Base-by-base conservation (phyloP, 257 asterid species). In the Ajuga chamaepitys region DNA sequence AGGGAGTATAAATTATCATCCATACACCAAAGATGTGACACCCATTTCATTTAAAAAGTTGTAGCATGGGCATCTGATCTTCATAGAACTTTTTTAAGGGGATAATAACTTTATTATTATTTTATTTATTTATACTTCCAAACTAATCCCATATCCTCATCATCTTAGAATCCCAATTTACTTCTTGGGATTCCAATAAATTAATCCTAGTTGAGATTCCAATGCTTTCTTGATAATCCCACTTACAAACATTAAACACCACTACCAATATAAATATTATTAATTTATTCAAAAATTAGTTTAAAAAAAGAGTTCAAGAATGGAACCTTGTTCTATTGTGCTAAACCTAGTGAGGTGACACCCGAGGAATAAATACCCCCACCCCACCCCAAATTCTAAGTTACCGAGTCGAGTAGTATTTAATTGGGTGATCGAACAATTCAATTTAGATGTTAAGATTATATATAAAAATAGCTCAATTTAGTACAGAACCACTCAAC, bases 141-240 rank as follows among this genome's bases (percentile, higher is more conserved):
- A 17, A n/a, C n/a, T n/a, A 54, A 65, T 66, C 58, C 20, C 61
- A 64, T 17, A 47, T 25, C 34, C 58, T 34, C 64, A 63, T 62
- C 65, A 30, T 42, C 38, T 58, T 59, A 22, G 12, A 26, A 73
- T 20, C 37, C 59, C 45, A 61, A 41, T 25, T 41, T 10, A 61
- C 46, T 25, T 21, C 25, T 67, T 52, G 62, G 62, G 35, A 67
- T 62, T 47, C 65, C 61, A 75, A 70, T 57, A 50, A 14, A 54
- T 21, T 53, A 67, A 21, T 20, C 62, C 44, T 2, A 30, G 64
- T 74, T 64, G 48, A 68, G 69, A 8, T 60, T 52, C 69, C 71
- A 62, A 61, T 55, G 66, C 66, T 20, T 35, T 62, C 58, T 74
- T 60, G 67, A 57, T 63, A 74, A 74, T 56, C 60, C 78, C 72